Percentiles rank a stretch among this genome's conserved stretches.
These are phyloP conservation scores for Psophocarpus tetragonolobus DNA, from an alignment of 306 rosid genomes.

Conservation along the genomic window DNA sequence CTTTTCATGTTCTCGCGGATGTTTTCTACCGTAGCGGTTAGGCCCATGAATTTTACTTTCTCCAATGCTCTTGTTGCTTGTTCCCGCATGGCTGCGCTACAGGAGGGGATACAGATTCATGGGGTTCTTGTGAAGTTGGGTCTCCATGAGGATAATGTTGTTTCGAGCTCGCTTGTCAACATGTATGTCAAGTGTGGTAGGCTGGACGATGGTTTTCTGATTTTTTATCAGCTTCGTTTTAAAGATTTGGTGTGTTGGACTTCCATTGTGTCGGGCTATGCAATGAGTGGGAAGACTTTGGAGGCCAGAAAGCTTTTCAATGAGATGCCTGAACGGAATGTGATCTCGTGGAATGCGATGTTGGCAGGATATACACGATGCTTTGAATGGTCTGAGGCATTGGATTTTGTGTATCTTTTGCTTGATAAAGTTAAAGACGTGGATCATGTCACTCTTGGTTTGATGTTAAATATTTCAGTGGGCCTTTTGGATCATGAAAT, in stretches of 20 bases:
- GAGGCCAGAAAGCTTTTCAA: conserved; percentile 63
- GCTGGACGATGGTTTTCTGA: conserved; percentile 46
- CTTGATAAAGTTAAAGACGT: conserved; percentile 29
- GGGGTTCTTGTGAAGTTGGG: conserved; percentile 58
- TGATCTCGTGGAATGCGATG: conserved; percentile 86
- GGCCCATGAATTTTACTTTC: conserved; percentile 62
- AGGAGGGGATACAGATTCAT: conserved; percentile 69
- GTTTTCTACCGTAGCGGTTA: conserved; percentile 30
- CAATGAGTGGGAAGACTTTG: conserved; percentile 53
- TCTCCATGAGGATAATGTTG: conserved; percentile 51
- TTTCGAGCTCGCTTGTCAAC: conserved; percentile 59
- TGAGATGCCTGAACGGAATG: conserved; percentile 70
- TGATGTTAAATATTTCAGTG: conserved; percentile 57
- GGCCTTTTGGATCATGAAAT: conserved; percentile 58
- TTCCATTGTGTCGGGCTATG: conserved; percentile 68
- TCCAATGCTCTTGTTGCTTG: conserved; percentile 71
- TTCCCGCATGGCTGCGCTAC: conserved; percentile 45
- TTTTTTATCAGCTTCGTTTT: conserved; percentile 55
- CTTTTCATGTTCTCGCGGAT: conserved; percentile 56
- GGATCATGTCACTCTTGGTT: conserved; percentile 59
- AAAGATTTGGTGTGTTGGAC: conserved; percentile 71
- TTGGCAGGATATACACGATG: conserved; percentile 55
- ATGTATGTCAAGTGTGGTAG: conserved; percentile 68
- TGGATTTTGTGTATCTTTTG: conserved; percentile 57
- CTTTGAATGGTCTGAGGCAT: conserved; percentile 56